phyloP scores from a whole-genome alignment of 2,329 filamentous ascomycete genomes.

The Cyanodermella asteris region DNA sequence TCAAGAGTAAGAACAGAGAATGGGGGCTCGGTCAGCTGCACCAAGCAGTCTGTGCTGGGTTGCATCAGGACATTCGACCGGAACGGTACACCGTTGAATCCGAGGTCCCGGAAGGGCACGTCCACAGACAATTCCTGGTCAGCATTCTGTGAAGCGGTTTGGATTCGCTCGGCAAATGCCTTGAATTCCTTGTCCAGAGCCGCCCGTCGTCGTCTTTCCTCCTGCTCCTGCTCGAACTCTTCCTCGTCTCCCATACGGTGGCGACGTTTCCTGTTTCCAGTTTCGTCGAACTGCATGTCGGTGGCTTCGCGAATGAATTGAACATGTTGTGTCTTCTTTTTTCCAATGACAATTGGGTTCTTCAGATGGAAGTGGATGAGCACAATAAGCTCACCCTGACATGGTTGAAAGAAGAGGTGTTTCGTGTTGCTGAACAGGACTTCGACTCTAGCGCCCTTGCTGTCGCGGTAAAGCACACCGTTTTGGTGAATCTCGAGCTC shows the following conservation, averaged over 20 bases:
- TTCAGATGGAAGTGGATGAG: slow-evolving; percentile 96
- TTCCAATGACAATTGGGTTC: slow-evolving; percentile 93
- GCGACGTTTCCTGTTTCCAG: slow-evolving; percentile 90
- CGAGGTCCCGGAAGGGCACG: slow-evolving; percentile 88
- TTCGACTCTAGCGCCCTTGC: slow-evolving; percentile 45
- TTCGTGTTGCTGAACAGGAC: slow-evolving; percentile 96
- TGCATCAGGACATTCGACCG: slow-evolving; percentile 90
- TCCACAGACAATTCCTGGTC: slow-evolving; percentile 83
- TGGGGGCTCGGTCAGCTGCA: slow-evolving; percentile 88
- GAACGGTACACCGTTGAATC: slow-evolving; percentile 90
- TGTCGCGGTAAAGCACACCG: slow-evolving; percentile 84
- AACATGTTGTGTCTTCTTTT: slow-evolving; percentile 97
- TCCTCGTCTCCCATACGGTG: slow-evolving; percentile 96
- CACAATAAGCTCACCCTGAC: slow-evolving; percentile 85
- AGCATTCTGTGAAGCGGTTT: slow-evolving; percentile 80
- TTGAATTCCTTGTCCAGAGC: slow-evolving; percentile 92
- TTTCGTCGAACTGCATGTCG: slow-evolving; percentile 97
- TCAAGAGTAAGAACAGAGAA: slow-evolving; percentile 91
- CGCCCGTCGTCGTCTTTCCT: slow-evolving; percentile 76
- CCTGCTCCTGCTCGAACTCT: slow-evolving; percentile 95
- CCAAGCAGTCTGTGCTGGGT: slow-evolving; percentile 87
- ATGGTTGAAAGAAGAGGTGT: slow-evolving; percentile 96
- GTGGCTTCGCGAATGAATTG: slow-evolving; percentile 97
- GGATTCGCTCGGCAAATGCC: slow-evolving; percentile 89
- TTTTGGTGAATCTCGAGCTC: slow-evolving; percentile 97